Conservation (phyloP, 352 stramenopile genomes). For the Thalassiosira allenii region DNA sequence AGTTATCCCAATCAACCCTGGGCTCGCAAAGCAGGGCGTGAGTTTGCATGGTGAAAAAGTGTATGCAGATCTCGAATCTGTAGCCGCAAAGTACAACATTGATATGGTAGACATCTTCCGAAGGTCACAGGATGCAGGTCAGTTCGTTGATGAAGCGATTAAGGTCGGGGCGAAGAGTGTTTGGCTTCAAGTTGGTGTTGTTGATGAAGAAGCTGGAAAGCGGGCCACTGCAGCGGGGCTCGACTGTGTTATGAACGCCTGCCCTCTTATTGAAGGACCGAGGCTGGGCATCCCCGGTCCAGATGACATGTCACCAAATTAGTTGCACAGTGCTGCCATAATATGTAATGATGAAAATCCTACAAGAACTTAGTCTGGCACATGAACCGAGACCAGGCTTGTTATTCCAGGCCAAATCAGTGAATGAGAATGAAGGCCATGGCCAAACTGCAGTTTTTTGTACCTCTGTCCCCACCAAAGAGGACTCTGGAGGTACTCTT, state of each 20-base stretch:
- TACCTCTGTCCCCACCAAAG: no score
- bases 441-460: no score
- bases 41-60: conserved; percentile 73
- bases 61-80: conserved; percentile 61
- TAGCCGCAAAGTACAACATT: conserved; percentile 52
- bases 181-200: conserved; percentile 81
- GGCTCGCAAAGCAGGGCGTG: conserved; percentile 62
- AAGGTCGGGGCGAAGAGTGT: conserved; percentile 70
- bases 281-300: conserved; percentile 64
- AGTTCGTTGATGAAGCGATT: conserved; percentile 80
- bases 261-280: conserved; percentile 72
- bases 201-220: conserved; percentile 75
- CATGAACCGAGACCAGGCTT: no score
- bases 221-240: conserved; percentile 68
- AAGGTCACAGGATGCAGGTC: conserved; percentile 62
- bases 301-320: conserved; percentile 21
- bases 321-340: no score
- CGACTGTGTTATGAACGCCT: conserved; percentile 78
- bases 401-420: no score
- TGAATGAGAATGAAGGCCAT: no score
- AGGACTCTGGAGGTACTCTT: no score
- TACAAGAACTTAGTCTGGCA: no score
- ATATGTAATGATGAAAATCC: no score
- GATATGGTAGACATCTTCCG: conserved; percentile 86
- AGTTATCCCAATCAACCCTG: conserved; percentile 82